Evolutionary conservation across 1,139 yeast genomes (phyloP), one percentile per base, ranked within the genome.

Genomic region (Arxiozyma bovina): DNA sequence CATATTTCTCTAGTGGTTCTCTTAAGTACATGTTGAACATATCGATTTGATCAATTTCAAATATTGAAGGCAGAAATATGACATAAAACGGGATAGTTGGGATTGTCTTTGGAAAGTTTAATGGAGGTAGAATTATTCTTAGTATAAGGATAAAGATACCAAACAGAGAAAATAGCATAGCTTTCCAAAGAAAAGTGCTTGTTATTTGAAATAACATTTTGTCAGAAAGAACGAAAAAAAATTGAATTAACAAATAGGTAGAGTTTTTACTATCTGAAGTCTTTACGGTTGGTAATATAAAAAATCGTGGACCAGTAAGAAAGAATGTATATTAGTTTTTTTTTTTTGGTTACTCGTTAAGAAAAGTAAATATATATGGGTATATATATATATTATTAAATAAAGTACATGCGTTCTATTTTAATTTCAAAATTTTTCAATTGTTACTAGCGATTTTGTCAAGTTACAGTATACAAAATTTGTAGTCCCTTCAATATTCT

Each of bases 31-130:
- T 51, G 11, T 76, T 67, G 63, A 72, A 81, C 12, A 81, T 72
- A 45, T 79, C 73, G 40, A 70, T 65, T 60, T 82, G 86, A 61
- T 81, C 86, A 57, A 77, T 64, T 1, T 64, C 62, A 1, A 78
- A 73, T 43, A 74, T 69, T 0, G 75, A 60, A 0, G 84, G 78
- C 38, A 81, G 61, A 59, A 82, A 80, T 0, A 81, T 72, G 3
- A 80, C 85, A 63, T 80, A 82, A 57, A 82, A 80, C 1, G 87
- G 86, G 30, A 82, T 74, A 0, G 85, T 81, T 2, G 87, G 86
- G 42, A 82, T 80, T 55, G 75, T 71, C 46, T 56, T 62, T 0
- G 77, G 76, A 54, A 72, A 72, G 52, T 65, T 66, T 45, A 62
- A 57, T 7, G 76, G 77, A 4, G 77, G 76, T 18, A 68, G 56